Evolutionary conservation across 371 early-diverging fungal genomes (phyloP), one percentile per base, ranked within the genome.

Genomic region (Mortierella sp.): DNA sequence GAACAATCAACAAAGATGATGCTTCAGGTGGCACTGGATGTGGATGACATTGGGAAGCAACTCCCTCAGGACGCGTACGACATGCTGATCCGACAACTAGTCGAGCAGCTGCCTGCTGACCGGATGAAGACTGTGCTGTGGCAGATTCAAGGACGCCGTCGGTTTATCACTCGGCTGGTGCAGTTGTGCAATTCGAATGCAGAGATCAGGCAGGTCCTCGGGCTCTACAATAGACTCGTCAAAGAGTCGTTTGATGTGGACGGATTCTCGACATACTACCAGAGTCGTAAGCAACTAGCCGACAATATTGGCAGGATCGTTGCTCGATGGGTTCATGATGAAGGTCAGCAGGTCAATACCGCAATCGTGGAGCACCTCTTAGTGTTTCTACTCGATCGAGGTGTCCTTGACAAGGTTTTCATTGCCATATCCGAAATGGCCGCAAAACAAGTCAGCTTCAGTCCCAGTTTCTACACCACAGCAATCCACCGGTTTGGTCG

Each of bases 91-190:
- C 48, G 19, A 8, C 70, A 76, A n/a, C 45, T 65, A 14, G 44
- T 65, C 13, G 69, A 65, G 3, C 57, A 76, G 2, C 25, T 76
- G 44, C 77, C 77, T 6, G 59, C 61, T 8, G 70, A 76, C 8
- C 70, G 60, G 40, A 52, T 69, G 55, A 76, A 76, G 43, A 50
- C 61, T 7, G 37, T 49, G 14, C 8, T 69, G 6, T 51, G 62
- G 65, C 77, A 69, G 28, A 65, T 76, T n/a, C 66, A 64, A 29
- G 76, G 69, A 12, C 76, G 76, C 17, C 60, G 77, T 21, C 77
- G 70, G 17, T 76, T 76, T 41, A 50, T 76, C 22, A 40, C 77
- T 13, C 58, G 69, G 25, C 54, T 61, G 5, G 54, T 62, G 2
- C 69, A 69, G 24, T 29, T 65, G 3, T 76, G 77, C 28, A 62